Conservation (phyloP, 73 alveolate genomes). For the Uronychia setigera region DNA sequence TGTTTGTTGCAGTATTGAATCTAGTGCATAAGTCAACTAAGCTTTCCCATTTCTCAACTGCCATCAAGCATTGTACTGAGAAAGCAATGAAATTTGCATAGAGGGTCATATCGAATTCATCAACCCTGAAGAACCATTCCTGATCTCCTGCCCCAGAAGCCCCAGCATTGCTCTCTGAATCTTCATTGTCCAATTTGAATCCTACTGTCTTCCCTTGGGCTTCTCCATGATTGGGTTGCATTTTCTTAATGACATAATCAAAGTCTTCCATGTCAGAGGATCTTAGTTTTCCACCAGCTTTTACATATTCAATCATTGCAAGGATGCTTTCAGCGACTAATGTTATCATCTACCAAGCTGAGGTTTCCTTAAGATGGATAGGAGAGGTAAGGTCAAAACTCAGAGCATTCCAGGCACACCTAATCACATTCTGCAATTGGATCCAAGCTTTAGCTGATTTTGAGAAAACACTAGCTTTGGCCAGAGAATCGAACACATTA, state of each 20-base stretch:
- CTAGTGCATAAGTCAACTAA: slow-evolving; percentile 86
- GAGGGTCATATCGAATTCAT: slow-evolving; percentile 72
- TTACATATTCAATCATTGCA: slow-evolving; percentile 27
- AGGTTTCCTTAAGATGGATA: slow-evolving; percentile 42
- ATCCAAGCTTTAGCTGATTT: slow-evolving; percentile 58
- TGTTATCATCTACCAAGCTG: slow-evolving; percentile 48
- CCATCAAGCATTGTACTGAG: slow-evolving; percentile 87
- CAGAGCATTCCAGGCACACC: slow-evolving; percentile 60
- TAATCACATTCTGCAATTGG: slow-evolving; percentile 59
- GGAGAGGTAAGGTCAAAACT: slow-evolving; percentile 60
- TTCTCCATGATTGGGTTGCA: slow-evolving; percentile 1
- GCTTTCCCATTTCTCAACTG: slow-evolving; percentile 94
- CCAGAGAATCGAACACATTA: slow-evolving; percentile 26
- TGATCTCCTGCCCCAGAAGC: background rate
- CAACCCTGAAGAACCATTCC: background rate
- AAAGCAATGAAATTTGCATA: slow-evolving; percentile 80
- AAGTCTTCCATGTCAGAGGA: slow-evolving; percentile 8
- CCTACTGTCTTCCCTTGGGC: slow-evolving; percentile 31
- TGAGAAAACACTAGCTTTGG: slow-evolving; percentile 61
- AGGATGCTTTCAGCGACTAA: slow-evolving; percentile 52
- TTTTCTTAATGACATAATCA: slow-evolving; percentile 30
- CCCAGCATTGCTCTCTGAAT: slow-evolving; percentile 2
- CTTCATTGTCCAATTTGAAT: slow-evolving; percentile 30
- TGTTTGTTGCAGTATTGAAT: slow-evolving; percentile 79
- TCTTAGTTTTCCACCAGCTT: slow-evolving; percentile 37